Conservation (phyloP, 1,284 basidiomycete genomes). For the Sporisorium reilianum region DNA sequence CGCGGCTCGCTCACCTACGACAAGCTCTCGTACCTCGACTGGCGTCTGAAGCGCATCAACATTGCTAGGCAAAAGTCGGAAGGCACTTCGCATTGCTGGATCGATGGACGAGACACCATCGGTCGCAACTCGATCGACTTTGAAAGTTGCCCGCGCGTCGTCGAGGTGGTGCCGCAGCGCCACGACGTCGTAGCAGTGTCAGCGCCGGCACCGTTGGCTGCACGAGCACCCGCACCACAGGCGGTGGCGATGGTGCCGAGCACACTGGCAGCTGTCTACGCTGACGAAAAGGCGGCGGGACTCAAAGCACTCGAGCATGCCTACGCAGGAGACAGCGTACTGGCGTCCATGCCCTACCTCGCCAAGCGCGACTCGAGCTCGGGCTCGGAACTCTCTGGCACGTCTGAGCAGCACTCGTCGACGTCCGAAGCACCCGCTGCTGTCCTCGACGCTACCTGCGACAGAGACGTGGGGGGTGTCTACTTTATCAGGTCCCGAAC, state of each 20-base stretch:
- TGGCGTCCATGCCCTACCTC: constrained; percentile 38
- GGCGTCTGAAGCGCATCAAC: constrained; percentile 51
- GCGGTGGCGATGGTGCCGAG: constrained; percentile 10
- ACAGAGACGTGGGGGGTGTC: constrained; percentile 28
- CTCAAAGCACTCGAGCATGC: constrained; percentile 36
- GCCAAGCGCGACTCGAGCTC: constrained; percentile 43
- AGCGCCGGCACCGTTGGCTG: constrained; percentile 1
- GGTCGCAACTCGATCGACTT: constrained; percentile 39
- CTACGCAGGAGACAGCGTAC: constrained; percentile 26
- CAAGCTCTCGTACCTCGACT: constrained; percentile 54
- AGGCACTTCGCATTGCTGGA: constrained; percentile 27
- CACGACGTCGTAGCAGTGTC: neutral
- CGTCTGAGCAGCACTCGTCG: constrained; percentile 31
- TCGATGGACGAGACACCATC: constrained; percentile 46
- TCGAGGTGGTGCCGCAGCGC: neutral
- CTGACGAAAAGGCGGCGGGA: constrained; percentile 30
- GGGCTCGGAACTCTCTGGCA: constrained; percentile 35
- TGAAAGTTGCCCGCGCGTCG: neutral
- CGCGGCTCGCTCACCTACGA: constrained; percentile 45
- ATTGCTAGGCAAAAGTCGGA: constrained; percentile 32
- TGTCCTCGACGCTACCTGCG: constrained; percentile 19
- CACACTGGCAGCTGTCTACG: constrained; percentile 20
- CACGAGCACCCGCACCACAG: constrained; percentile 7
- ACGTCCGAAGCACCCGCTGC: constrained; percentile 11
- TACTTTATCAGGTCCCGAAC: constrained; percentile 25